These are phyloP conservation scores for Suillus discolor DNA, from an alignment of 768 basidiomycete genomes.

Conservation along the genomic window DNA sequence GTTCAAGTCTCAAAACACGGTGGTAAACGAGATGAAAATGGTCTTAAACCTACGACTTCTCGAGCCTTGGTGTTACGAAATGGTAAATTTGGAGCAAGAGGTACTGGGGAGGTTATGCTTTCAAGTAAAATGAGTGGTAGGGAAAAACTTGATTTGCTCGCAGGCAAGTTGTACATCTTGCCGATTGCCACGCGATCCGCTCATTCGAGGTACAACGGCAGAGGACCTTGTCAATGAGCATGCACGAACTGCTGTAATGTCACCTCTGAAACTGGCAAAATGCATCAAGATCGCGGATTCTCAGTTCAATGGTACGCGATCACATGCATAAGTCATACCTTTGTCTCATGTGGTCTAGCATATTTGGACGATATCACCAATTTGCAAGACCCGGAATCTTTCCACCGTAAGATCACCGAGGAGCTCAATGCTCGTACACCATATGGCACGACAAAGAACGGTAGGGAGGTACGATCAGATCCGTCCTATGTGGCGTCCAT, in stretches of 20 bases:
- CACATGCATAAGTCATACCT: background rate
- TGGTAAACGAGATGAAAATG: slow-evolving; percentile 49
- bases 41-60: slow-evolving; percentile 63
- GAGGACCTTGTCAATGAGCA: slow-evolving; percentile 64
- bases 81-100: slow-evolving; percentile 71
- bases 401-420: slow-evolving; percentile 54
- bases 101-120: slow-evolving; percentile 66
- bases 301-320: slow-evolving; percentile 63
- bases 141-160: slow-evolving; percentile 79
- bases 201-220: slow-evolving; percentile 29
- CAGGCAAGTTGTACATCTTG: slow-evolving; percentile 48
- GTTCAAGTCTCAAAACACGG: slow-evolving; percentile 37
- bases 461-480: slow-evolving; percentile 36
- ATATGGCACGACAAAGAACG: slow-evolving; percentile 24
- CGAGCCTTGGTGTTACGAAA: slow-evolving; percentile 75
- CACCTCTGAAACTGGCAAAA: slow-evolving; percentile 64
- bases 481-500: slow-evolving; percentile 57
- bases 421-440: slow-evolving; percentile 59
- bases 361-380: slow-evolving; percentile 71
- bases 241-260: slow-evolving; percentile 58
- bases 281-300: slow-evolving; percentile 73
- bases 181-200: background rate
- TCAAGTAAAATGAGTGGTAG: slow-evolving; percentile 67
- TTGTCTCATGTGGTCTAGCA: slow-evolving; percentile 38
- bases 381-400: slow-evolving; percentile 67